A percentile compares a stretch with the other conserved stretches of the same genome.
Conservation (phyloP, 306 rosid genomes). For the Parietaria judaica region DNA sequence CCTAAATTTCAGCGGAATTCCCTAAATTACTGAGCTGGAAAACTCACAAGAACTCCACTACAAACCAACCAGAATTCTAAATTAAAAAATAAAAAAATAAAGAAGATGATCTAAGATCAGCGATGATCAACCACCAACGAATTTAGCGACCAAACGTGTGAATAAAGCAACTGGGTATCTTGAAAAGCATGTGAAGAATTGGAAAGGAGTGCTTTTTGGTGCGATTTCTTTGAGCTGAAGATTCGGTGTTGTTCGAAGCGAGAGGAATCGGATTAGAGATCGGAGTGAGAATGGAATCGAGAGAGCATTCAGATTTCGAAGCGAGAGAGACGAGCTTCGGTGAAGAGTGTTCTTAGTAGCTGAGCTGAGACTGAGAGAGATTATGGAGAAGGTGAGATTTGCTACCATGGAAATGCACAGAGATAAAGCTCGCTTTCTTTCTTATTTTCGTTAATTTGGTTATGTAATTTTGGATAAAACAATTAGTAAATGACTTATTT, state of each 20-base stretch:
- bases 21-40: conserved; percentile 40
- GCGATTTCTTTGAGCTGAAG: conserved; percentile 7
- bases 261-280: conserved; percentile 11
- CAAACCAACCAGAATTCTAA: too few species aligned
- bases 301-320: conserved; percentile 33
- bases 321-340: conserved; percentile 27
- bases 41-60: conserved; percentile 13
- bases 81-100: neutral
- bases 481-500: conserved; percentile 10
- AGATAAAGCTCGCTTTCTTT: conserved; percentile 11
- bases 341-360: conserved; percentile 20
- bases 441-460: too few species aligned
- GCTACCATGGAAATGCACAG: neutral
- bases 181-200: neutral
- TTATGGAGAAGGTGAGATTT: neutral
- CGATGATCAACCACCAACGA: conserved; percentile 35
- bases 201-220: conserved; percentile 15
- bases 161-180: neutral
- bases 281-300: conserved; percentile 13
- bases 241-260: conserved; percentile 14
- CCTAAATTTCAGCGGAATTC: conserved; percentile 27
- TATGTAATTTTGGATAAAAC: neutral
- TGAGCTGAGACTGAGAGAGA: conserved; percentile 23
- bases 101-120: conserved; percentile 31
- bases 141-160: conserved; percentile 8